phyloP scores from a whole-genome alignment of 768 basidiomycete species.

The Saitozyma sp. region DNA sequence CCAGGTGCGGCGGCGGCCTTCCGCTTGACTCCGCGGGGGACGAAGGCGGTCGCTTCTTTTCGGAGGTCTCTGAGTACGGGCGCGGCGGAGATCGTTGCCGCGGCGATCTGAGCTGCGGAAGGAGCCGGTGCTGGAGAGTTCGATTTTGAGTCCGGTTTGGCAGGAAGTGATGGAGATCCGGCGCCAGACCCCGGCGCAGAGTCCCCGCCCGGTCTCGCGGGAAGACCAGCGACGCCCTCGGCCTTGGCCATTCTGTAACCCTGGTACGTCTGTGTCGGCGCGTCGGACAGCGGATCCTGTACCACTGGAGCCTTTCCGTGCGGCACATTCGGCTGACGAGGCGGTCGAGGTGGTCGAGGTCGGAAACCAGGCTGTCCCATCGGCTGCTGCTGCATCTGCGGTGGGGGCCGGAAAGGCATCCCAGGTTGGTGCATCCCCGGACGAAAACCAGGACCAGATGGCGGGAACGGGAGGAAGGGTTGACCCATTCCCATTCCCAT shows the following conservation, averaged over 20 bases:
- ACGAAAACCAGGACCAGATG: too few species aligned
- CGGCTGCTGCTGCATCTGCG: too few species aligned
- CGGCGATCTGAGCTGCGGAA: slow-evolving; percentile 56
- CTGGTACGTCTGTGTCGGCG: slow-evolving; percentile 77
- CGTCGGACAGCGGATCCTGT: slow-evolving; percentile 74
- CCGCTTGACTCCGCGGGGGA: slow-evolving; percentile 77
- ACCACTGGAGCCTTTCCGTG: slow-evolving; percentile 13
- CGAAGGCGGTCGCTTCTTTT: slow-evolving; percentile 90
- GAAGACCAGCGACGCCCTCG: slow-evolving; percentile 19
- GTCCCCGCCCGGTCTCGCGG: slow-evolving; percentile 48
- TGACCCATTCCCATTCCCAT: slow-evolving; percentile 2
- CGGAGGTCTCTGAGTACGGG: slow-evolving; percentile 89
- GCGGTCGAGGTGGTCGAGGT: background rate
- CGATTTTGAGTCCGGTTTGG: slow-evolving; percentile 20
- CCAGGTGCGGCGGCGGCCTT: slow-evolving; percentile 56
- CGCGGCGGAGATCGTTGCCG: slow-evolving; percentile 69
- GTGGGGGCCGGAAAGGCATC: too few species aligned
- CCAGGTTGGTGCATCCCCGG: too few species aligned
- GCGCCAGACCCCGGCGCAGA: slow-evolving; percentile 19
- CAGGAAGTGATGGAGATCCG: slow-evolving; percentile 10
- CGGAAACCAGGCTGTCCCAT: too few species aligned
- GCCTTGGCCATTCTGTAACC: slow-evolving; percentile 62
- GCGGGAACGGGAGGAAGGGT: too few species aligned
- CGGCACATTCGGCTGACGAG: slow-evolving; percentile 45
- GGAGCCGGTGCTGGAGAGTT: slow-evolving; percentile 42